Percentiles rank a stretch among this genome's conserved stretches.
phyloP scores from a whole-genome alignment of 2,329 filamentous ascomycete genomes.

The Scopulariopsis brevicaulis region DNA sequence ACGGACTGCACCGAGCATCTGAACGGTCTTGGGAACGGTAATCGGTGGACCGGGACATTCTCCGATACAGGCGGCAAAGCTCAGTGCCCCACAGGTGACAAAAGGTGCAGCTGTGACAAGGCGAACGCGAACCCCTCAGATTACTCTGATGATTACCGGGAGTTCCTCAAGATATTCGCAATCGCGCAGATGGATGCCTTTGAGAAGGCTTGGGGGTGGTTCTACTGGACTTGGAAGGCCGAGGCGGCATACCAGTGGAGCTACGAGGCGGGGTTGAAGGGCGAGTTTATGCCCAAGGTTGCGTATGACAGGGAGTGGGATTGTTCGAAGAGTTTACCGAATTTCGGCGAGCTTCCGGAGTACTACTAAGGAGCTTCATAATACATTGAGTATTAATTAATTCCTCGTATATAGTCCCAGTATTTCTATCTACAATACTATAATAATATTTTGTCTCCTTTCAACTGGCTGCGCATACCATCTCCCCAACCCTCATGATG shows the following conservation, averaged over 20 bases:
- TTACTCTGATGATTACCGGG: slow-evolving; percentile 68
- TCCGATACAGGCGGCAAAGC: slow-evolving; percentile 47
- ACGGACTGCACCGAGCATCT: slow-evolving; percentile 83
- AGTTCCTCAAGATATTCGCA: slow-evolving; percentile 80
- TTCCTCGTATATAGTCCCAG: neutral
- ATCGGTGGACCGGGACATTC: slow-evolving; percentile 82
- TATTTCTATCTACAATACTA: neutral
- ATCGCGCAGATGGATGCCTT: slow-evolving; percentile 95
- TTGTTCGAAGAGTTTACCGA: slow-evolving; percentile 46
- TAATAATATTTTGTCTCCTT: too few relatives aligned
- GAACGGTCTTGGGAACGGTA: slow-evolving; percentile 82
- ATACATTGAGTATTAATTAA: neutral
- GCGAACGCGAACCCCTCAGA: slow-evolving; percentile 63
- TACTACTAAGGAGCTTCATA: neutral
- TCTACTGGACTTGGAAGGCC: slow-evolving; percentile 98
- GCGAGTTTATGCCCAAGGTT: slow-evolving; percentile 68
- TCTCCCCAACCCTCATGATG: too few relatives aligned
- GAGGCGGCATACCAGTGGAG: slow-evolving; percentile 85
- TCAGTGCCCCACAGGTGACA: slow-evolving; percentile 56
- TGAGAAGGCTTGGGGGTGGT: slow-evolving; percentile 92
- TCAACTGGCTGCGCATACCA: too few relatives aligned
- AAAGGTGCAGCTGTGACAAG: slow-evolving; percentile 57
- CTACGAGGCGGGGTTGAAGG: slow-evolving; percentile 67
- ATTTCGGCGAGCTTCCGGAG: neutral
- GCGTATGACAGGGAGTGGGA: slow-evolving; percentile 61